Conservation (phyloP, 2,329 filamentous ascomycete genomes). For the Hypoxylon sp. region DNA sequence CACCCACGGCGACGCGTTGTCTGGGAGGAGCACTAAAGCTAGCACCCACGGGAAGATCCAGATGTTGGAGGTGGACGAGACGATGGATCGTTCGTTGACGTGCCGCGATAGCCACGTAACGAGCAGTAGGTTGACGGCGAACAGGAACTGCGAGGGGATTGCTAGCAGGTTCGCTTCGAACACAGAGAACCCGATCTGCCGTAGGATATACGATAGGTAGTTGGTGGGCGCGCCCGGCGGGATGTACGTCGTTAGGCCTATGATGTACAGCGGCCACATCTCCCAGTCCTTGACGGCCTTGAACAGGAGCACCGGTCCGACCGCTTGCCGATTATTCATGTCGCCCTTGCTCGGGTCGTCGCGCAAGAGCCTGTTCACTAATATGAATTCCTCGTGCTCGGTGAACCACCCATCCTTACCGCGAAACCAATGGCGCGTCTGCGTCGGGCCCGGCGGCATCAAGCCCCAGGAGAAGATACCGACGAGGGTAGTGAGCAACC, state of each 20-base stretch:
- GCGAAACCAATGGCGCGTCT: constrained; percentile 66
- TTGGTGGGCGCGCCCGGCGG: constrained; percentile 61
- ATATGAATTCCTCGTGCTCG: constrained; percentile 68
- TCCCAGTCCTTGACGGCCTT: constrained; percentile 64
- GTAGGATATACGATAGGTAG: constrained; percentile 71
- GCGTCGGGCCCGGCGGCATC: constrained; percentile 64
- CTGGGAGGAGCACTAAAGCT: constrained; percentile 56
- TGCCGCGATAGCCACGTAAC: constrained; percentile 42
- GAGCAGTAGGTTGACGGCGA: constrained; percentile 56
- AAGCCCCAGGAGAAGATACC: constrained; percentile 65
- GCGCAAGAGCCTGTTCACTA: constrained; percentile 68
- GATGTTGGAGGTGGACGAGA: constrained; percentile 60
- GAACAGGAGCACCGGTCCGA: constrained; percentile 64
- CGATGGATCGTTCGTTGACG: constrained; percentile 58
- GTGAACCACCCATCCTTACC: constrained; percentile 70
- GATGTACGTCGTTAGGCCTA: constrained; percentile 57
- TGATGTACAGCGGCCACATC: constrained; percentile 53
- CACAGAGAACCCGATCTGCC: constrained; percentile 67
- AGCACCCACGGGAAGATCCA: constrained; percentile 64
- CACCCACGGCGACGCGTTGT: constrained; percentile 55
- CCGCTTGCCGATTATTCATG: constrained; percentile 70
- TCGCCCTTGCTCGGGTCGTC: constrained; percentile 70
- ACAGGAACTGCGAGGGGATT: constrained; percentile 64
- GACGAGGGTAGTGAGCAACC: constrained; percentile 58
- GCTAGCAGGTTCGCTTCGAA: constrained; percentile 73